These are phyloP conservation scores for Carex sylvatica DNA, from an alignment of 202 grass and related monocot species.

Conservation along the genomic window DNA sequence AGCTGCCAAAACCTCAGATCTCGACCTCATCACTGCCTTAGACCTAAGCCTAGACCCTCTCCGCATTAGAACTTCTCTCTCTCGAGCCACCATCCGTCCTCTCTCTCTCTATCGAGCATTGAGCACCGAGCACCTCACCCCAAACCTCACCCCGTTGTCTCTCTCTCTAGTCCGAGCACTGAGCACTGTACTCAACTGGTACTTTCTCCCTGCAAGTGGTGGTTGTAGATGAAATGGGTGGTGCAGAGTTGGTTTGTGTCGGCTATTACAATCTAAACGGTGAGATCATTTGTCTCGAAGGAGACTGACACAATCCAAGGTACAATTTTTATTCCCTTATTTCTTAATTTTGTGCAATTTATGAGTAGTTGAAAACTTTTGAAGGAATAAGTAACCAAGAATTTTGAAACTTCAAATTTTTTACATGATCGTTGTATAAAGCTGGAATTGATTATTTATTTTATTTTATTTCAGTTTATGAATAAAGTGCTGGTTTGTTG, in stretches of 20 bases:
- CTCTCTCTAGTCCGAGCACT: no score
- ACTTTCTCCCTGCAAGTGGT: constrained; percentile 42
- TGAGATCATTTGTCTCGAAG: constrained; percentile 87
- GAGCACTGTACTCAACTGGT: no score
- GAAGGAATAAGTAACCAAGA: not conserved
- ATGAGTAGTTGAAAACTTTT: not conserved
- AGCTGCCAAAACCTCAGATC: no score
- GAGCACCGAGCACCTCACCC: no score
- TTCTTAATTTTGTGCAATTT: constrained; percentile 11
- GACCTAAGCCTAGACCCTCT: no score
- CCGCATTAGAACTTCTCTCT: no score
- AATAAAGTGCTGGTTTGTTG: constrained; percentile 94
- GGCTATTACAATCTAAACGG: constrained; percentile 77
- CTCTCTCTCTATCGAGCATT: no score
- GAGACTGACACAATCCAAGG: constrained; percentile 87
- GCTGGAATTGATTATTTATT: not conserved
- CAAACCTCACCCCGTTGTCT: no score
- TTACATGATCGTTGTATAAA: not conserved
- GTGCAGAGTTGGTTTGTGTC: constrained; percentile 82
- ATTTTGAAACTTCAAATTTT: not conserved
- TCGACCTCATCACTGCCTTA: no score
- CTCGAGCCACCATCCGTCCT: no score
- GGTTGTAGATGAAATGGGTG: constrained; percentile 88
- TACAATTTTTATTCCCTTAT: constrained; percentile 22
- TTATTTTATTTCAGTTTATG: constrained; percentile 57